Conservation (phyloP, 2,329 filamentous ascomycete genomes). For the Colletotrichum sp. region DNA sequence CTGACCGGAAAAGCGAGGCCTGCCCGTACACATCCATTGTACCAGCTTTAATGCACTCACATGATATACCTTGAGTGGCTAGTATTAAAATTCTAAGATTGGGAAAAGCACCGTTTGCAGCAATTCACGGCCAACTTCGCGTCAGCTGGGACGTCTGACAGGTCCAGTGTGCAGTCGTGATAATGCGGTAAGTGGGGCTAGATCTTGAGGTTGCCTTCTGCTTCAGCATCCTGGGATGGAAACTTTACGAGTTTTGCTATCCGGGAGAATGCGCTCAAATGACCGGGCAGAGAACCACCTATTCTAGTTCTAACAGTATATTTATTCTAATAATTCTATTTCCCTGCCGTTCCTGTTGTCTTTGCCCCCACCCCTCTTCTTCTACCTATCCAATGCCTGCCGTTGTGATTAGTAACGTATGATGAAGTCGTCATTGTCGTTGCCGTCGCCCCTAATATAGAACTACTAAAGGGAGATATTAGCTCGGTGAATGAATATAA, state of each 20-base stretch:
- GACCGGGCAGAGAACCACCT: fast-evolving
- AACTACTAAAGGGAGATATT: background rate
- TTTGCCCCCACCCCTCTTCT: too few relatives aligned
- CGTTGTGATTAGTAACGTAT: too few relatives aligned
- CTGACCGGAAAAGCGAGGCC: background rate
- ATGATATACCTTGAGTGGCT: background rate
- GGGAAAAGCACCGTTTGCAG: background rate
- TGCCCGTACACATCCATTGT: background rate
- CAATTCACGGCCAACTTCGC: background rate
- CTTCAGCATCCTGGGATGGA: background rate
- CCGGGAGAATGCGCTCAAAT: background rate
- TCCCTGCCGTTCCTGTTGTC: too few relatives aligned
- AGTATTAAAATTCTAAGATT: background rate
- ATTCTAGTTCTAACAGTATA: fast-evolving
- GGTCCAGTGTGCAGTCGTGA: background rate
- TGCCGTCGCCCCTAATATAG: too few relatives aligned
- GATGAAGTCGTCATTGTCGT: too few relatives aligned
- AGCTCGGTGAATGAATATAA: background rate
- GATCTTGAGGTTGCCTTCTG: fast-evolving
- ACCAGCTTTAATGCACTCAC: fast-evolving
- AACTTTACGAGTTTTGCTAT: background rate
- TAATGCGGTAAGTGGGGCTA: background rate
- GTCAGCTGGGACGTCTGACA: background rate
- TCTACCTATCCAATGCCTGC: too few relatives aligned
- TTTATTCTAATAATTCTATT: too few relatives aligned